These are phyloP conservation scores for Acacia acuminata DNA, from an alignment of 306 rosid species.

Conservation along the genomic window DNA sequence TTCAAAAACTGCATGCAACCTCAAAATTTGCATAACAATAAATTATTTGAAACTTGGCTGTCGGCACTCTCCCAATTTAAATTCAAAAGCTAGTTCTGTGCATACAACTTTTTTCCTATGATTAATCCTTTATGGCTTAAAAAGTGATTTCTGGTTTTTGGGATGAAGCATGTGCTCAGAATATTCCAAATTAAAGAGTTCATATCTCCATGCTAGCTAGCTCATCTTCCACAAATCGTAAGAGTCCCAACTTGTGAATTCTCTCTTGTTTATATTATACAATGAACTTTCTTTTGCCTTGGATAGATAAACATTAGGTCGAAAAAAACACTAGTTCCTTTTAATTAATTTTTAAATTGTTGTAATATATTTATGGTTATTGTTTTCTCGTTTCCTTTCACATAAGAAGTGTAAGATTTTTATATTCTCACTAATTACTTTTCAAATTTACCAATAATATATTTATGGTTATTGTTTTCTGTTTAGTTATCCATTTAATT, in stretches of 20 bases:
- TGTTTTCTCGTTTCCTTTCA: background rate
- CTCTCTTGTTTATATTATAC: background rate
- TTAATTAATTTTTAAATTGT: no score
- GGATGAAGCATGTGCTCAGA: constrained; percentile 26
- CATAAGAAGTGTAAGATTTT: no score
- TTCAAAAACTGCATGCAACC: no score
- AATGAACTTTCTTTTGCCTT: background rate
- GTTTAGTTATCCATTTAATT: background rate
- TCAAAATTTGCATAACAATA: no score
- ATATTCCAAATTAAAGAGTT: constrained; percentile 36
- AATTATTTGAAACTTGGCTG: no score
- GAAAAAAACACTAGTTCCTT: background rate
- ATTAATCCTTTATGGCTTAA: constrained; percentile 11
- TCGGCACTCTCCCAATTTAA: no score
- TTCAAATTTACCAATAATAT: background rate
- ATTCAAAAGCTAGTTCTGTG: no score
- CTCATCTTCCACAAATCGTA: constrained; percentile 33
- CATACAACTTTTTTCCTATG: background rate
- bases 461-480: background rate
- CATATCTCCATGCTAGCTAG: constrained; percentile 20
- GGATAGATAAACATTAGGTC: background rate
- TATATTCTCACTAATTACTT: no score
- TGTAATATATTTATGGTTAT: no score
- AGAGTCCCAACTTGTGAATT: background rate
- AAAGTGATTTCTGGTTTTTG: constrained; percentile 8